Evolutionary conservation across 2,329 filamentous ascomycete genomes (phyloP), one percentile per base, ranked within the genome.

Genomic region (Colletotrichum echinochloae): DNA sequence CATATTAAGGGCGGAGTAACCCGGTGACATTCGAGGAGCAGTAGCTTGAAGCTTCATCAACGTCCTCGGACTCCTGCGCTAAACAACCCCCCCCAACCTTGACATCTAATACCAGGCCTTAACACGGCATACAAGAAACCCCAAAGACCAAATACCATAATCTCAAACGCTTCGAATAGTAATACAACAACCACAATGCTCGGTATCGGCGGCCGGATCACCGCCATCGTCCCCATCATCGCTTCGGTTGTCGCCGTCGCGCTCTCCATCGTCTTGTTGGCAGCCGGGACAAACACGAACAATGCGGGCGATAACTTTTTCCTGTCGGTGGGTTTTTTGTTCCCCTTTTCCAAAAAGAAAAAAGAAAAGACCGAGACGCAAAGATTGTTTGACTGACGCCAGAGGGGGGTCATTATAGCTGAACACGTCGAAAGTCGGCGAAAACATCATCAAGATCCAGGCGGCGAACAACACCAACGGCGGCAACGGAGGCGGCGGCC

Each of bases 221-320:
- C 70, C 5, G 55, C 62, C 0, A 52, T 73, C 6, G 44, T 73
- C 3, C 72, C 72, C n/a, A 65, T 72, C 9, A 37, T 66, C 16
- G 66, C 70, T 0, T 60, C 72, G 55, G 59, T 66, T 16, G 70
- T 72, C 2, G 59, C 72, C 28, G 62, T 82, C 77, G 2, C 90
- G 81, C 88, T 79, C 39, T 66, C 59, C 3, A 59, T 67, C 4
- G 59, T 73, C 3, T 55, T 73, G 7, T 23, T 73, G 5, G 63
- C 59, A 11, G 39, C 72, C 7, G 72, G 72, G 5, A 66, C 59
- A 16, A 55, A n/a, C 23, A 62, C 70, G n/a, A 23, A 57, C 30
- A 66, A 55, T 16, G 70, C 56, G 11, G 51, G 60, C 3, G 30
- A 54, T n/a, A 65, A 72, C 18, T 73, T 61, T 60, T 73, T 66